Percentiles rank a stretch among this genome's conserved stretches.
phyloP scores from a whole-genome alignment of 1,139 yeast genomes.

The Blastobotrys buckinghamii region DNA sequence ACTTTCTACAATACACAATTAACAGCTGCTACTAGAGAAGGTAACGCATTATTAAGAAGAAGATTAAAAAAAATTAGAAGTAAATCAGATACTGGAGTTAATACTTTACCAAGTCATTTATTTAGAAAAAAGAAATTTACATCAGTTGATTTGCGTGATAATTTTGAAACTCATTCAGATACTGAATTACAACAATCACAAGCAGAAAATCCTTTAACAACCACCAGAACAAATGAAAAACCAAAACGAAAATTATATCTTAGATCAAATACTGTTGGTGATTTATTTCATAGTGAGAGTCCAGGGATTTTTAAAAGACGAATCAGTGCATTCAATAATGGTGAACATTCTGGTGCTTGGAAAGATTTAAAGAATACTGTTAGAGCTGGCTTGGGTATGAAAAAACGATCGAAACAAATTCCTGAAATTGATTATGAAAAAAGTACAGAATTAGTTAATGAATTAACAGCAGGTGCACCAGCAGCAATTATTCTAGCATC shows the following conservation, averaged over 20 bases:
- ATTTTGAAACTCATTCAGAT: conserved; percentile 15
- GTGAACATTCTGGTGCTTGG: conserved; percentile 21
- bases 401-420: conserved; percentile 23
- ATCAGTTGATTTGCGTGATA: conserved; percentile 10
- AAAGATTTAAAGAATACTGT: conserved; percentile 26
- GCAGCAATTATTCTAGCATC: conserved; percentile 74
- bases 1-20: not conserved
- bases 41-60: conserved; percentile 7
- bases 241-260: conserved; percentile 9
- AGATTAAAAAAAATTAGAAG: conserved; percentile 19
- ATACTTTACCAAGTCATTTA: conserved; percentile 10
- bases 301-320: conserved; percentile 18
- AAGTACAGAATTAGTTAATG: conserved; percentile 59
- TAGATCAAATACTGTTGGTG: conserved; percentile 12
- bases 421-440: conserved; percentile 36
- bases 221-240: conserved; percentile 2
- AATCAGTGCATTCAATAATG: conserved; percentile 22
- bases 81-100: conserved; percentile 22
- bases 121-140: conserved; percentile 5
- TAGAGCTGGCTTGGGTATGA: conserved; percentile 23
- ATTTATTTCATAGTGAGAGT: conserved; percentile 8
- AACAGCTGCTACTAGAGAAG: conserved; percentile 5
- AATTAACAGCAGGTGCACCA: conserved; percentile 70
- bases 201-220: not conserved
- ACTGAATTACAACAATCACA: conserved; percentile 12